Evolutionary conservation across 2,329 filamentous ascomycete species (phyloP).

Genomic region (Aschersonia sp.): DNA sequence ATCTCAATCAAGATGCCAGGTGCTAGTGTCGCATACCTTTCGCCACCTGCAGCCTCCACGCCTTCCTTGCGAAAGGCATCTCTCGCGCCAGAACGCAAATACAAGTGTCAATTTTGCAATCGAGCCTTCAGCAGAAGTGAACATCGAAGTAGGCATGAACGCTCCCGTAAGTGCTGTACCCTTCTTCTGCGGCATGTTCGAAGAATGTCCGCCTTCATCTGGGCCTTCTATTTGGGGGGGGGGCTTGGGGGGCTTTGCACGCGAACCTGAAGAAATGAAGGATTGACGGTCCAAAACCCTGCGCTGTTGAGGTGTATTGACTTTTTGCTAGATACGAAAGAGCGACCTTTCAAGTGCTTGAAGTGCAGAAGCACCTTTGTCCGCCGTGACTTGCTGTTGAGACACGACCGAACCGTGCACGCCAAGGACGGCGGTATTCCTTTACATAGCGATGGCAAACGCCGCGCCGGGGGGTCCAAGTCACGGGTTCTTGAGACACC

Average conservation of each 20-base stretch:
- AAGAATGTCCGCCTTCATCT: neutral
- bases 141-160: constrained; percentile 90
- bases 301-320: constrained; percentile 1
- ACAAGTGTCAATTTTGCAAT: constrained; percentile 99
- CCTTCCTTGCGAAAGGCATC: constrained; percentile 62
- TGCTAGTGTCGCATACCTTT: constrained; percentile 49
- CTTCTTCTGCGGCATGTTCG: neutral
- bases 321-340: constrained; percentile 68
- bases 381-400: constrained; percentile 84
- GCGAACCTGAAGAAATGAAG: no score
- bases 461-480: constrained; percentile 58
- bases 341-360: constrained; percentile 95
- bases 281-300: no score
- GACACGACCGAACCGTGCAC: constrained; percentile 96
- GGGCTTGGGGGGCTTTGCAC: no score
- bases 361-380: constrained; percentile 99
- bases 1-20: constrained; percentile 47
- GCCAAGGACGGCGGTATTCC: constrained; percentile 94
- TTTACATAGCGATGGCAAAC: constrained; percentile 86
- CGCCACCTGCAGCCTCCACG: constrained; percentile 51
- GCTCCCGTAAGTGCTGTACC: constrained; percentile 68
- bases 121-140: constrained; percentile 95
- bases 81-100: constrained; percentile 84
- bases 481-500: constrained; percentile 46
- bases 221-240: neutral